Percentiles rank a stretch among this genome's conserved stretches.
These are phyloP conservation scores for Urtica urens DNA, from an alignment of 306 rosid species.

Conservation along the genomic window DNA sequence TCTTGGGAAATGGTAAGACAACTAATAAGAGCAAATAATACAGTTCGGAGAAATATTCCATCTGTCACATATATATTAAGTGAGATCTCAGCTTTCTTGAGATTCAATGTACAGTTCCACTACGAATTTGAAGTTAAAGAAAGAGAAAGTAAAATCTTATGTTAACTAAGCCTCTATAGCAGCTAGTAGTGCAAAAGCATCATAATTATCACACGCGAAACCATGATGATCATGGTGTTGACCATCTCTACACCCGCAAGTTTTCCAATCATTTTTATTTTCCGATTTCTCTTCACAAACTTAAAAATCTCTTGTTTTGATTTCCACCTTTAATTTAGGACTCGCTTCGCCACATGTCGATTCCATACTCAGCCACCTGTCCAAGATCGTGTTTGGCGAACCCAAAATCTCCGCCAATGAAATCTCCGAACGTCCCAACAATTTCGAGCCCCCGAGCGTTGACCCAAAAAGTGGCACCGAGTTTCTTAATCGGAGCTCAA, in stretches of 20 bases:
- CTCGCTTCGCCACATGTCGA: slow-evolving; percentile 8
- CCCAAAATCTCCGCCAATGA: slow-evolving; percentile 50
- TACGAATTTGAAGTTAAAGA: no score
- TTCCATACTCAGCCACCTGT: slow-evolving; percentile 50
- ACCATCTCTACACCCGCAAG: slow-evolving; percentile 53
- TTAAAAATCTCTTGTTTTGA: slow-evolving; percentile 21
- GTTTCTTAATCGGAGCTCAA: slow-evolving; percentile 61
- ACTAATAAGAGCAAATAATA: no score
- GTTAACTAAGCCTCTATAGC: slow-evolving; percentile 35
- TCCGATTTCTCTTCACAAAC: slow-evolving; percentile 15
- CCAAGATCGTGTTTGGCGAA: slow-evolving; percentile 47
- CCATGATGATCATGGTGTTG: slow-evolving; percentile 38
- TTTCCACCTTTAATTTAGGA: slow-evolving; percentile 41
- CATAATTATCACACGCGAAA: slow-evolving; percentile 34
- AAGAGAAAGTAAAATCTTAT: no score
- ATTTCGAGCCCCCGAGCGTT: slow-evolving; percentile 36
- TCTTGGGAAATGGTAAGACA: no score
- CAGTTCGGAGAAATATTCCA: no score
- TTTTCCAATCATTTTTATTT: slow-evolving; percentile 20
- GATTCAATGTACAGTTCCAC: no score
- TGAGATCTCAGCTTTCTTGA: no score
- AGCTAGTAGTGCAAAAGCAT: slow-evolving; percentile 42
- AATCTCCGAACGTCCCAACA: slow-evolving; percentile 55
- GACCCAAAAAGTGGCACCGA: slow-evolving; percentile 20
- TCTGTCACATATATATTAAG: no score